Evolutionary conservation across 805 yeast species (phyloP).

Genomic region (Saccharomycopsis amapae): DNA sequence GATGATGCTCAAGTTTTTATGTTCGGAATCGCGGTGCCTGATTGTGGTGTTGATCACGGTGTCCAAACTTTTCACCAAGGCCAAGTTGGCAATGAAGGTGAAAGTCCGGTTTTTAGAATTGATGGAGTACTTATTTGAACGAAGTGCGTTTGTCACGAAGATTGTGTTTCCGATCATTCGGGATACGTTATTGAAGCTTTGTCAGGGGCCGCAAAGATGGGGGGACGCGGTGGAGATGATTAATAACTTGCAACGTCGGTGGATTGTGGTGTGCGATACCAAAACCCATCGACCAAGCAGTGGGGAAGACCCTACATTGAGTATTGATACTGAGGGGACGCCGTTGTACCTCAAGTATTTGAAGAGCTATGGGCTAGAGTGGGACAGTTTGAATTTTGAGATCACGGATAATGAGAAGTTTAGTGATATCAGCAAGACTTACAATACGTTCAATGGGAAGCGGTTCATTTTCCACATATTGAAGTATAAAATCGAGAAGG

Average conservation of each 20-base stretch:
- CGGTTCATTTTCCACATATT: too few relatives aligned
- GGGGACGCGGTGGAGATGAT: not conserved
- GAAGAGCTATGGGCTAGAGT: not conserved
- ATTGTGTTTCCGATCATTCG: slow-evolving; percentile 11
- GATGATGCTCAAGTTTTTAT: too few relatives aligned
- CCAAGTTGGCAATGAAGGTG: not conserved
- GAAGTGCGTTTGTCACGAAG: not conserved
- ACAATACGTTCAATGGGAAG: too few relatives aligned
- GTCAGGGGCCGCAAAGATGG: not conserved
- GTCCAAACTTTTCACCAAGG: slow-evolving; percentile 2
- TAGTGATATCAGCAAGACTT: not conserved
- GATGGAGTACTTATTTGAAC: not conserved
- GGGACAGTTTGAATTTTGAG: not conserved
- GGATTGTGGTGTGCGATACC: not conserved
- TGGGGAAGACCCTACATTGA: not conserved
- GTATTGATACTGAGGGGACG: not conserved
- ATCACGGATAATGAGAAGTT: not conserved
- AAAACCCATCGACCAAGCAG: too few relatives aligned
- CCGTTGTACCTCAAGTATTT: not conserved
- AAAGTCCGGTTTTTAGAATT: slow-evolving; percentile 5
- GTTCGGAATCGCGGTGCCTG: too few relatives aligned
- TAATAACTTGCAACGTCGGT: not conserved
- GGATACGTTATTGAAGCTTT: slow-evolving; percentile 4
- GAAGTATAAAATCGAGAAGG: not conserved
- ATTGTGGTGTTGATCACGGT: not conserved